Conservation (phyloP, 2,329 filamentous ascomycete species). For the Colletotrichum sp. region DNA sequence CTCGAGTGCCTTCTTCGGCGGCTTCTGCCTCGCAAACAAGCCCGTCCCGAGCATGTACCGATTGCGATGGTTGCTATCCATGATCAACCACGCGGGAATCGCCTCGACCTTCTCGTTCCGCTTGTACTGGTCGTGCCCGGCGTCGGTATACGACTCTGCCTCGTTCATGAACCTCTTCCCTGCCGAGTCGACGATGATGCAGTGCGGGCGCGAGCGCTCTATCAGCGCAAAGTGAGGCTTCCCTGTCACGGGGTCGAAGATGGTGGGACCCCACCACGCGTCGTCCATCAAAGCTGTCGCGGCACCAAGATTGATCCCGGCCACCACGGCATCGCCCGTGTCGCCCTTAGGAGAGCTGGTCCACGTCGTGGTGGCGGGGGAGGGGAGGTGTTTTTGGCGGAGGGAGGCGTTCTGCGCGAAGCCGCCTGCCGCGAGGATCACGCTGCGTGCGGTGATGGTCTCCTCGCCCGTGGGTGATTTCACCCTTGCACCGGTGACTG, state of each 20-base stretch:
- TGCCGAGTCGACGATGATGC: conserved; percentile 36
- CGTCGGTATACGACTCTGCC: conserved; percentile 32
- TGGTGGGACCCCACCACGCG: conserved; percentile 38
- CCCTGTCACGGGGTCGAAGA: conserved; percentile 28
- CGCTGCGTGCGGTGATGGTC: conserved; percentile 30
- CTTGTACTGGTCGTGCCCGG: conserved; percentile 28
- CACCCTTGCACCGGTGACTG: conserved; percentile 22
- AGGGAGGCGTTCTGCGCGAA: conserved; percentile 36
- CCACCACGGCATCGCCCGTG: conserved; percentile 30
- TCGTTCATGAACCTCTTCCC: conserved; percentile 40
- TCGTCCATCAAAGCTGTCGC: conserved; percentile 35
- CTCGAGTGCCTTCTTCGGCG: conserved; percentile 21
- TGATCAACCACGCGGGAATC: conserved; percentile 35
- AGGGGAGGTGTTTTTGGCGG: conserved; percentile 28
- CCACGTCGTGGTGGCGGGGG: conserved; percentile 28
- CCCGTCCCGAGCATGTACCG: conserved; percentile 28
- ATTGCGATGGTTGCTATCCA: conserved; percentile 35
- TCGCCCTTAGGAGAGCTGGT: conserved; percentile 29
- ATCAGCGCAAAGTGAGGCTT: conserved; percentile 27
- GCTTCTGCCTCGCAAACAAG: not conserved
- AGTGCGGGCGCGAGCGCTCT: conserved; percentile 35
- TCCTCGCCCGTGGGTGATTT: conserved; percentile 22
- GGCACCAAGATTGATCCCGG: conserved; percentile 20
- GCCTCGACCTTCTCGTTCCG: conserved; percentile 22
- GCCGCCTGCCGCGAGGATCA: conserved; percentile 38